Percentiles rank a stretch among this genome's conserved stretches.
These are phyloP conservation scores for Solanum lignicaule DNA, from an alignment of 257 asterid species.

Conservation along the genomic window DNA sequence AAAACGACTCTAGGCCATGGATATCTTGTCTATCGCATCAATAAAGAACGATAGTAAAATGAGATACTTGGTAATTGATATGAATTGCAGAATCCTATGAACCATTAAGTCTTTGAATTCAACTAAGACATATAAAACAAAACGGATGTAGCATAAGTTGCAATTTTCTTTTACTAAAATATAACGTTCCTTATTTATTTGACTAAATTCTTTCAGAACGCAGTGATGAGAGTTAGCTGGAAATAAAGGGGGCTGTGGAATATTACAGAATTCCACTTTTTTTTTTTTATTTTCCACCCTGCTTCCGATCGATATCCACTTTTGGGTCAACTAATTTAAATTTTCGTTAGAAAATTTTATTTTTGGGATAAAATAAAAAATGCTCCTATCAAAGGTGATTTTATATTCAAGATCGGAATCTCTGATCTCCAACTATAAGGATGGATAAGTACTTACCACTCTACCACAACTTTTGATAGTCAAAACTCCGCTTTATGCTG, in stretches of 20 bases:
- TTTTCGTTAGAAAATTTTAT: background rate
- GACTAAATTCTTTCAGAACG: background rate
- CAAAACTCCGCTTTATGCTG: background rate
- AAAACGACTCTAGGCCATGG: background rate
- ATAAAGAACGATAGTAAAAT: no score
- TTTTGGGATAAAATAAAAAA: background rate
- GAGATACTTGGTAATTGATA: no score
- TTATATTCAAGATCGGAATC: accelerated
- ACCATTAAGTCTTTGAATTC: background rate
- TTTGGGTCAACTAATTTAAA: background rate
- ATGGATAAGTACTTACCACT: background rate
- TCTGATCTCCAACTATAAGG: background rate
- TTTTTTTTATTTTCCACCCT: background rate
- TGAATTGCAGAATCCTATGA: background rate
- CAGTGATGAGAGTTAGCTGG: background rate
- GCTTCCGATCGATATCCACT: background rate
- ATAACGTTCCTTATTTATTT: background rate
- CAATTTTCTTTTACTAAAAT: background rate
- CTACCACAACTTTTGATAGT: background rate
- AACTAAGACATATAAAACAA: background rate
- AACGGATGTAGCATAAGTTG: background rate
- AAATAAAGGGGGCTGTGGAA: background rate
- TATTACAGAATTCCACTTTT: background rate
- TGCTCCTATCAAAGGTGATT: background rate
- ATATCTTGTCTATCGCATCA: background rate